phyloP scores from a whole-genome alignment of 805 yeast species.

The Sporopachydermia lactativora region DNA sequence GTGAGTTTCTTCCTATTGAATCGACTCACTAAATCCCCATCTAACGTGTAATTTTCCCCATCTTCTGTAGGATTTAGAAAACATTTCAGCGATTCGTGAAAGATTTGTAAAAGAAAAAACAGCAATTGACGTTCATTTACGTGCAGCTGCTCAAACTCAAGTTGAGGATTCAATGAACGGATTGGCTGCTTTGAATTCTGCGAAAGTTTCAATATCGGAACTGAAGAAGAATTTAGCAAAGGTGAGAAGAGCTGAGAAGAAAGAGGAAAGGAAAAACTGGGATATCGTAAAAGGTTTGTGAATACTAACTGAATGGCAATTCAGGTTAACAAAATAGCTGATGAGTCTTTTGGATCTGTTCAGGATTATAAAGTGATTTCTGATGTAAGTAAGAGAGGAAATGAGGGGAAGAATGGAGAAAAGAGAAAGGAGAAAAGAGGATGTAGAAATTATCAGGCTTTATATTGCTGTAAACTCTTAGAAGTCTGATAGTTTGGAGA shows the following conservation, averaged over 20 bases:
- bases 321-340: conserved; percentile 10
- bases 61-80: conserved; percentile 32
- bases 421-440: conserved; percentile 36
- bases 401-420: conserved; percentile 16
- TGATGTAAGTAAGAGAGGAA: conserved; percentile 19
- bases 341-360: not conserved
- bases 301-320: not conserved
- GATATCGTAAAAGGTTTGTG: not conserved
- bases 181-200: conserved; percentile 22
- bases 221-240: conserved; percentile 31
- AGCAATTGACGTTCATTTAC: conserved; percentile 60
- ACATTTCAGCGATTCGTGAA: conserved; percentile 35
- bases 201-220: conserved; percentile 33
- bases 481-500: too few relatives aligned
- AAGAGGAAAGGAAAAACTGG: not conserved
- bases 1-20: not conserved
- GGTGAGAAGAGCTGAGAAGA: conserved; percentile 4
- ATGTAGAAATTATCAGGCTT: too few relatives aligned
- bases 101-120: conserved; percentile 57
- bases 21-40: too few relatives aligned
- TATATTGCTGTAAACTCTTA: too few relatives aligned
- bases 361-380: not conserved
- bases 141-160: conserved; percentile 52
- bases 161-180: conserved; percentile 37
- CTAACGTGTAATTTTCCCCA: too few relatives aligned